phyloP scores from a whole-genome alignment of 2,329 filamentous ascomycete species.

The Piedraia hortae region DNA sequence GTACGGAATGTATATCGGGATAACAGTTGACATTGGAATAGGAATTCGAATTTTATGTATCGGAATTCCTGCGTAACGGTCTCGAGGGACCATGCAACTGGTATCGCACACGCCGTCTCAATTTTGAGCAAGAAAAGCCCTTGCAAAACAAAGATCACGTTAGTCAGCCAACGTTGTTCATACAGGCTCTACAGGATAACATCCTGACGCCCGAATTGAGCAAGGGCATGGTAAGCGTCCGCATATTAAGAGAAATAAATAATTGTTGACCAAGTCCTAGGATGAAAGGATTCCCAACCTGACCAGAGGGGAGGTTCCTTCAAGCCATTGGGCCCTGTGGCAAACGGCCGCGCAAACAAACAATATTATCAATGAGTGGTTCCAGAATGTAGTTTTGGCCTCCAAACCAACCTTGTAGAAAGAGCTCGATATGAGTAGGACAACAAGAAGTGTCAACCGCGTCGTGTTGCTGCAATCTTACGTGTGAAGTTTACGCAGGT shows the following conservation, averaged over 20 bases:
- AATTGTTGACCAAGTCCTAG: too few species aligned
- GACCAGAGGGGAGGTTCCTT: constrained; percentile 35
- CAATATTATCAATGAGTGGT: constrained; percentile 35
- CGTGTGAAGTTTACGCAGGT: too few species aligned
- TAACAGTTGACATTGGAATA: constrained; percentile 4
- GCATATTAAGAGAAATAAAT: too few species aligned
- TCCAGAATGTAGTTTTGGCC: constrained; percentile 29
- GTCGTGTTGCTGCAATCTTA: too few species aligned
- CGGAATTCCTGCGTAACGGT: constrained; percentile 42
- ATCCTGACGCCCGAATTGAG: constrained; percentile 49
- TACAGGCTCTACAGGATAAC: constrained; percentile 41
- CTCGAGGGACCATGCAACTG: constrained; percentile 40
- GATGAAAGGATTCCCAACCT: constrained; percentile 34
- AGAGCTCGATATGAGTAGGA: too few species aligned
- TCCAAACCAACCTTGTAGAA: too few species aligned
- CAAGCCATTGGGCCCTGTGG: constrained; percentile 60
- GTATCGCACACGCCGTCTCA: constrained; percentile 48
- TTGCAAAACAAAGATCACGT: constrained; percentile 4
- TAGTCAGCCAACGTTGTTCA: constrained; percentile 35
- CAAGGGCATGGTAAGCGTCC: constrained; percentile 46
- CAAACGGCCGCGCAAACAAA: constrained; percentile 49
- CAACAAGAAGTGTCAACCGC: too few species aligned
- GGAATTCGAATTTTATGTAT: constrained; percentile 51
- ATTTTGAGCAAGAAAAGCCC: constrained; percentile 44
- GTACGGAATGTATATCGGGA: neutral